A percentile compares a stretch with the other conserved stretches of the same genome.
These are phyloP conservation scores for Saitoella complicata DNA, from an alignment of 805 yeast genomes.

Conservation along the genomic window DNA sequence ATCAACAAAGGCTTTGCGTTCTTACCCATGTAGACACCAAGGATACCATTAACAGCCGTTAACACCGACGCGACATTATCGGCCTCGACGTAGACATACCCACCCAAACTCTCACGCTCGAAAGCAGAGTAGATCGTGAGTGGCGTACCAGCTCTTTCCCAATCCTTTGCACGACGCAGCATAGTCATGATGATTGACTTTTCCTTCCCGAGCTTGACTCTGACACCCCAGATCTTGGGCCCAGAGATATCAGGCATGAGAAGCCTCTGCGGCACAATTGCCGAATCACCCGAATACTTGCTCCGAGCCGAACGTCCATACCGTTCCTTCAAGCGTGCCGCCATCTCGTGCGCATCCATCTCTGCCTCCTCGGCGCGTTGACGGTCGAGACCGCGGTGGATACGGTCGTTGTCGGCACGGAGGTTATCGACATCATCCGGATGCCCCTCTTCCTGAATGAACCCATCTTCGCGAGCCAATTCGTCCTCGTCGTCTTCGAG, in stretches of 20 bases:
- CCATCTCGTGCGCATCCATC: slow-evolving; percentile 86
- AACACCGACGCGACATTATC: slow-evolving; percentile 83
- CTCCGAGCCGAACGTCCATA: slow-evolving; percentile 75
- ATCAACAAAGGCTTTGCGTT: slow-evolving; percentile 45
- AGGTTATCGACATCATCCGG: slow-evolving; percentile 33
- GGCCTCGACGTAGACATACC: slow-evolving; percentile 89
- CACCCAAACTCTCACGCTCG: slow-evolving; percentile 84
- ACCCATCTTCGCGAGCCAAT: slow-evolving; percentile 56
- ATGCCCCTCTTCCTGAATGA: slow-evolving; percentile 39
- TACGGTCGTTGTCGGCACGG: slow-evolving; percentile 44
- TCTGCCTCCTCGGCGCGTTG: slow-evolving; percentile 74
- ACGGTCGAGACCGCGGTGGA: slow-evolving; percentile 83
- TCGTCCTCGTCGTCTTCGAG: slow-evolving; percentile 94
- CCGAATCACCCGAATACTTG: slow-evolving; percentile 71
- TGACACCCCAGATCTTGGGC: slow-evolving; percentile 89
- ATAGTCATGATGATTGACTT: slow-evolving; percentile 76
- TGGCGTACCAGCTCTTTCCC: slow-evolving; percentile 60
- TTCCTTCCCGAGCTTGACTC: slow-evolving; percentile 86
- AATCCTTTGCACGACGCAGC: slow-evolving; percentile 65
- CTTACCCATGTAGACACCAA: slow-evolving; percentile 59
- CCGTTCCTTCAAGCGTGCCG: slow-evolving; percentile 79
- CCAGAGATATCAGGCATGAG: slow-evolving; percentile 90
- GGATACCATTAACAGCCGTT: slow-evolving; percentile 74
- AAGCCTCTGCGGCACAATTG: slow-evolving; percentile 81
- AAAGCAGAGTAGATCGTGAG: slow-evolving; percentile 76